These are phyloP conservation scores for Aegilops sharonensis DNA, from an alignment of 176 grass and related monocot species.

Conservation along the genomic window DNA sequence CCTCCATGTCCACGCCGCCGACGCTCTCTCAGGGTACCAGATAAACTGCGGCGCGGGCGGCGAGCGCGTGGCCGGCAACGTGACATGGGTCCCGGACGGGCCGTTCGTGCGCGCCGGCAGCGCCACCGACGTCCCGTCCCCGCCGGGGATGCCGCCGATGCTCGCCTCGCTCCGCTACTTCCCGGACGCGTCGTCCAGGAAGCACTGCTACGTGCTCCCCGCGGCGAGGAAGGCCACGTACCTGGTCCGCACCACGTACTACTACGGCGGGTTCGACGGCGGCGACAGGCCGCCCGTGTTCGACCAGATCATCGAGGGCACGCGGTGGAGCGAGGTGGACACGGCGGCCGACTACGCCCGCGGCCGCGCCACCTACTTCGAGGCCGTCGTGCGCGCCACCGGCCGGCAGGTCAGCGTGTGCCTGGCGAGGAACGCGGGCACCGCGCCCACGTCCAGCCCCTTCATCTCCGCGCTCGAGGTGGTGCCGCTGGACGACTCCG, in stretches of 20 bases:
- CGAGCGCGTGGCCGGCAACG: conserved; percentile 13
- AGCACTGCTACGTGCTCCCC: conserved; percentile 77
- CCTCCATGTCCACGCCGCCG: neutral
- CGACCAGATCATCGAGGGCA: conserved; percentile 78
- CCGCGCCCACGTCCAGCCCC: conserved; percentile 51
- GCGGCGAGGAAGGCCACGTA: conserved; percentile 39
- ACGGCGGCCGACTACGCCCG: conserved; percentile 48
- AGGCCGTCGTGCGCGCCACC: conserved; percentile 44
- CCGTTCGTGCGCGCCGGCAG: conserved; percentile 52
- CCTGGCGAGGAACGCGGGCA: conserved; percentile 58
- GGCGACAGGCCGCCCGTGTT: conserved; percentile 55
- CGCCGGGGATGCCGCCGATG: conserved; percentile 5
- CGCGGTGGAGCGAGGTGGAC: conserved; percentile 72
- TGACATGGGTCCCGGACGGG: conserved; percentile 59
- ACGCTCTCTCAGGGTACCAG: conserved; percentile 41
- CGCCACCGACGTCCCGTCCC: neutral
- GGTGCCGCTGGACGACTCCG: conserved; percentile 49
- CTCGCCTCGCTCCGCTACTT: conserved; percentile 73
- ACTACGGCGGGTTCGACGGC: conserved; percentile 81
- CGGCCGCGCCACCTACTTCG: conserved; percentile 71
- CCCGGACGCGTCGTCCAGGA: conserved; percentile 48
- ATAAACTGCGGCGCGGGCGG: conserved; percentile 67
- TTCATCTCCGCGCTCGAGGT: conserved; percentile 95
- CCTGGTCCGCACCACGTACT: conserved; percentile 78
- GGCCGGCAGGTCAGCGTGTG: conserved; percentile 64